phyloP scores from a whole-genome alignment of 768 basidiomycete species.

The Termitomyces sp. region DNA sequence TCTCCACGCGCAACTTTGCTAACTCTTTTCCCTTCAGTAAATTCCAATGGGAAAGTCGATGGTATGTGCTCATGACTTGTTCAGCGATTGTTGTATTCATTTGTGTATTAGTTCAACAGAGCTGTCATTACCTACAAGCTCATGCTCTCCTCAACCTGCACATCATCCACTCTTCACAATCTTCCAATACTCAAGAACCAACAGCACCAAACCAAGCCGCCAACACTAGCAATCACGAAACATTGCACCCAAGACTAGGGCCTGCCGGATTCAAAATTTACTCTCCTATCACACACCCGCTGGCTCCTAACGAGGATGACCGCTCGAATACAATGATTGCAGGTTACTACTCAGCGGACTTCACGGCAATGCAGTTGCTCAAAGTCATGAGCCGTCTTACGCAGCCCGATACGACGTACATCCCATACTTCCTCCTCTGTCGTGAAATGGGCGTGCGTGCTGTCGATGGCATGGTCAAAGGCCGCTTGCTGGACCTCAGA shows the following conservation, averaged over 20 bases:
- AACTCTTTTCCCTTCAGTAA: slow-evolving; percentile 43
- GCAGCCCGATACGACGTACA: slow-evolving; percentile 54
- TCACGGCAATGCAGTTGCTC: slow-evolving; percentile 75
- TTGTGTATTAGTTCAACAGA: slow-evolving; percentile 56
- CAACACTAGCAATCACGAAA: slow-evolving; percentile 39
- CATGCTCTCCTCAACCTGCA: slow-evolving; percentile 82
- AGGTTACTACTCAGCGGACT: slow-evolving; percentile 58
- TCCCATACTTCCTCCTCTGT: slow-evolving; percentile 80
- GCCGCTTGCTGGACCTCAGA: slow-evolving; percentile 67
- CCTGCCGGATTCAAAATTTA: slow-evolving; percentile 65
- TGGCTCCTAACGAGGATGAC: slow-evolving; percentile 24
- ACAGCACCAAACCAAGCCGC: slow-evolving; percentile 27
- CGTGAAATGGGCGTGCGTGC: slow-evolving; percentile 80
- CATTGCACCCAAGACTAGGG: slow-evolving; percentile 54
- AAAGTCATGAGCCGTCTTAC: slow-evolving; percentile 80
- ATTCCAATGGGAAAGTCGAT: slow-evolving; percentile 67
- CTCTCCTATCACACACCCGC: slow-evolving; percentile 35
- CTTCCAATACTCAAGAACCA: slow-evolving; percentile 30
- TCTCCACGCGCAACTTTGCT: background rate
- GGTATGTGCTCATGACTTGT: slow-evolving; percentile 37
- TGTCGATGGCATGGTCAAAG: slow-evolving; percentile 83
- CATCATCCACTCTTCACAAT: slow-evolving; percentile 79
- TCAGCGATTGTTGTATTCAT: background rate
- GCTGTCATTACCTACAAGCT: slow-evolving; percentile 83
- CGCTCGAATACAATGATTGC: slow-evolving; percentile 30